Evolutionary conservation across 108 stramenopile genomes (phyloP).

Genomic region (Aurantiochytrium sp.): DNA sequence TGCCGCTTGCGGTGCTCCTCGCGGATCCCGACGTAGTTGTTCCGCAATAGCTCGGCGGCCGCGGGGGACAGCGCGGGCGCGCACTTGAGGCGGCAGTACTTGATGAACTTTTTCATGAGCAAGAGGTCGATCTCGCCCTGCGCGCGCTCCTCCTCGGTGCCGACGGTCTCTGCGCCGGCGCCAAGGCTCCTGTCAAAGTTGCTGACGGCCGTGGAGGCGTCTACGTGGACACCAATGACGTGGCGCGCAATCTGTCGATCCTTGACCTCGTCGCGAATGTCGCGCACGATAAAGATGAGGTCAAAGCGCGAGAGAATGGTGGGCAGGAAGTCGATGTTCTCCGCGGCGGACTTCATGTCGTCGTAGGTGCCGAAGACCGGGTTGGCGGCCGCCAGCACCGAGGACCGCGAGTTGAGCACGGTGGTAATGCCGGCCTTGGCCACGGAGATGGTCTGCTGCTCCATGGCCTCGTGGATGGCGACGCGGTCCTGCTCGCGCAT

Average conservation of each 20-base stretch:
- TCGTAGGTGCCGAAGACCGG: conserved; percentile 97
- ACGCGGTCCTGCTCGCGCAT: conserved; percentile 95
- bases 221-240: conserved; percentile 93
- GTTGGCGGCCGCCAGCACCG: conserved; percentile 97
- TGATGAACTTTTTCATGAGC: conserved; percentile 95
- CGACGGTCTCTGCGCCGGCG: not conserved
- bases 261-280: conserved; percentile 87
- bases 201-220: conserved; percentile 38
- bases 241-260: conserved; percentile 91
- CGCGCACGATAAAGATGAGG: conserved; percentile 94
- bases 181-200: not conserved
- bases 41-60: conserved; percentile 75
- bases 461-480: conserved; percentile 99
- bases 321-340: conserved; percentile 97
- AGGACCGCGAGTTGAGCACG: conserved; percentile 81
- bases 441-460: conserved; percentile 98
- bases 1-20: conserved; percentile 70
- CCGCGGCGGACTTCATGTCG: conserved; percentile 84
- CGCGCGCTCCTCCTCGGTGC: conserved; percentile 50
- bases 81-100: conserved; percentile 86
- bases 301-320: conserved; percentile 96
- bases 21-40: conserved; percentile 88
- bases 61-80: conserved; percentile 79
- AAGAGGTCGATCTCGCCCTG: conserved; percentile 78
- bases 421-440: conserved; percentile 99